Base-by-base conservation (phyloP, 1,284 basidiomycete species). In the Golubevia sp. region DNA sequence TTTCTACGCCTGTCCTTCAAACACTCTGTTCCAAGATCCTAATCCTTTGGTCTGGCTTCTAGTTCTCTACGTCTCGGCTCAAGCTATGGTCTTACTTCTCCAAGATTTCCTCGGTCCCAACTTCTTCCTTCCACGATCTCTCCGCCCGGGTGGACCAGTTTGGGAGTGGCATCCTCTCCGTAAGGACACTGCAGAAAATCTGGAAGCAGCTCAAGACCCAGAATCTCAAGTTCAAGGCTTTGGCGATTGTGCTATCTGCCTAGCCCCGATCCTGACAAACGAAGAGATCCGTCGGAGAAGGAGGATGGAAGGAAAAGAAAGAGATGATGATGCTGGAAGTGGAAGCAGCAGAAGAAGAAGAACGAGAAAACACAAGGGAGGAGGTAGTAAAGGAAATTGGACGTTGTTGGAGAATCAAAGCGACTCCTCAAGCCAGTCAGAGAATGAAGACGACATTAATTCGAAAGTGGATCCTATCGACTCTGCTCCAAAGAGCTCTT, bases 111-210 rank as follows among this genome's bases (percentile, higher is more conserved):
- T 76, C 23, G 76, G 76, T 13, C 59, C 80, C 7, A 67, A 71
- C 24, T 83, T 82, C 70, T 83, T 82, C 67, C 49, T 83, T 13
- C 70, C 79, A 0, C 57, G 44, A 48, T 49, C 65, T 70, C 25
- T 63, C 64, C 11, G 59, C 59, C 21, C 51, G 62, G 50, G 55
- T 63, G 23, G 34, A 49, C 61, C 27, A 49, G 58, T 55, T 3
- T 84, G 82, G 81, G 67, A 82, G 49, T 84, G 83, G 68, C 81
- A 84, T 62, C 81, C 82, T 1, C 50, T 68, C 1, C 44, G 61
- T 15, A 68, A 64, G 7, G 67, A 55, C 13, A 63, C 65, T 6
- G 20, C 23, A 3, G 21, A 34, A 24, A 67, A 70, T 53, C 56
- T 69, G 52, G 69, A 68, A 53, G 27, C 51, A 3, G 64, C 34